These are phyloP conservation scores for Dioszegia hungarica DNA, from an alignment of 768 basidiomycete species.

Conservation along the genomic window DNA sequence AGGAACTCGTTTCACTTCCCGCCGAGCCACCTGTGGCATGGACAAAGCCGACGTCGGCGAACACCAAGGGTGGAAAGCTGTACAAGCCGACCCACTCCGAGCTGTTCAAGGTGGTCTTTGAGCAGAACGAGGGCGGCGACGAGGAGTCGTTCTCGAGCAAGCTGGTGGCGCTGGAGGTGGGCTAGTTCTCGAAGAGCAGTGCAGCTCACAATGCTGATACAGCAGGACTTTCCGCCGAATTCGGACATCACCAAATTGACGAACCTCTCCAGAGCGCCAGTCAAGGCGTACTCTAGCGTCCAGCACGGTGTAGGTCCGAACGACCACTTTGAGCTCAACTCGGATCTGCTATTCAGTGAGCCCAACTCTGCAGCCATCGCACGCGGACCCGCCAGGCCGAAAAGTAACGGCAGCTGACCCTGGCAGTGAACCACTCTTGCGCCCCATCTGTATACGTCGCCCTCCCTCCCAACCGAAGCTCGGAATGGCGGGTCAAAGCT, in stretches of 20 bases:
- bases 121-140: conserved; percentile 6
- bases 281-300: conserved; percentile 56
- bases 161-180: conserved; percentile 37
- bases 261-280: conserved; percentile 35
- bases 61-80: conserved; percentile 37
- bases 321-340: conserved; percentile 60
- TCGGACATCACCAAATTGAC: conserved; percentile 26
- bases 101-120: conserved; percentile 40
- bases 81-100: conserved; percentile 45
- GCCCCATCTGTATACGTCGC: conserved; percentile 60
- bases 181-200: conserved; percentile 1
- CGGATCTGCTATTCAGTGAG: conserved; percentile 60
- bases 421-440: conserved; percentile 60
- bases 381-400: no score
- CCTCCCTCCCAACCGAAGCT: conserved; percentile 51
- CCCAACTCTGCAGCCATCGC: no score
- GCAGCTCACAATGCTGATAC: neutral
- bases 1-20: conserved; percentile 25
- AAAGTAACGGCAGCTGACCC: neutral
- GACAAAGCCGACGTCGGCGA: conserved; percentile 39
- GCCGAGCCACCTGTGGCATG: conserved; percentile 18
- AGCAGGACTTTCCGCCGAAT: conserved; percentile 39
- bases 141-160: conserved; percentile 41
- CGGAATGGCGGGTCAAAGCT: conserved; percentile 56
- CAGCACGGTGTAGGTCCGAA: conserved; percentile 54